Percentiles rank a stretch among this genome's conserved stretches.
These are phyloP conservation scores for Diaporthe vaccinii DNA, from an alignment of 2,329 filamentous ascomycete genomes.

Conservation along the genomic window DNA sequence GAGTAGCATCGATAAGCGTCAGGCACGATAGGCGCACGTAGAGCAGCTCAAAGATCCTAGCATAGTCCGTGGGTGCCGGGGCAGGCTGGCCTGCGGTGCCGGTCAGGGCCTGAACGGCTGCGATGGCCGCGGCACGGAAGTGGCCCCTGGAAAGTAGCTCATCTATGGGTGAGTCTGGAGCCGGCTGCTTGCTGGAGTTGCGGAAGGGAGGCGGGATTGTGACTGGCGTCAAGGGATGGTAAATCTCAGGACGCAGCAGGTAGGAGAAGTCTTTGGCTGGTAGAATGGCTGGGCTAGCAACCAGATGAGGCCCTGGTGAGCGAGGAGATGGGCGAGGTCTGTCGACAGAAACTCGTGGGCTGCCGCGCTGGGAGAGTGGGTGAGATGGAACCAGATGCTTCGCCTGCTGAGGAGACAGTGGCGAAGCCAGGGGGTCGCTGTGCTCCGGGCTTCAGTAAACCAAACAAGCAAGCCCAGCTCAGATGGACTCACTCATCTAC, in stretches of 20 bases:
- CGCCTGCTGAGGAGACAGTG: slow-evolving; percentile 43
- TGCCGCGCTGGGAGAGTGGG: slow-evolving; percentile 43
- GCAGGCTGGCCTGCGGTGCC: slow-evolving; percentile 54
- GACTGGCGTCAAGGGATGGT: slow-evolving; percentile 81
- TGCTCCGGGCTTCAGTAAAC: slow-evolving; percentile 29
- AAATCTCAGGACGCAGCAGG: slow-evolving; percentile 83
- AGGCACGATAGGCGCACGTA: slow-evolving; percentile 87
- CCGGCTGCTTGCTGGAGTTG: slow-evolving; percentile 74
- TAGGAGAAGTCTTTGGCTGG: slow-evolving; percentile 82
- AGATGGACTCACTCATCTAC: slow-evolving; percentile 74
- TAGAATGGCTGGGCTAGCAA: slow-evolving; percentile 46
- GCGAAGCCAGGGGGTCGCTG: slow-evolving; percentile 46
- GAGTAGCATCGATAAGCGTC: slow-evolving; percentile 79
- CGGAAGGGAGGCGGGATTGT: slow-evolving; percentile 76
- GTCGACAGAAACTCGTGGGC: slow-evolving; percentile 46
- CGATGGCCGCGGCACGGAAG: slow-evolving; percentile 83
- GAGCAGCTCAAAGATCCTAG: slow-evolving; percentile 80
- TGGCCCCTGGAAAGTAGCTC: slow-evolving; percentile 79
- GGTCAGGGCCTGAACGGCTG: slow-evolving; percentile 73
- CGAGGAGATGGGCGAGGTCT: slow-evolving; percentile 44
- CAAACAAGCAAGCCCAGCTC: slow-evolving; percentile 10
- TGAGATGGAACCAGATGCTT: slow-evolving; percentile 43
- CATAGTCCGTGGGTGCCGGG: slow-evolving; percentile 68
- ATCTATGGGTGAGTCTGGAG: slow-evolving; percentile 73
- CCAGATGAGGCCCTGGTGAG: slow-evolving; percentile 50